Evolutionary conservation across 2,329 filamentous ascomycete species (phyloP).

Genomic region (Coniochaeta hoffmannii): DNA sequence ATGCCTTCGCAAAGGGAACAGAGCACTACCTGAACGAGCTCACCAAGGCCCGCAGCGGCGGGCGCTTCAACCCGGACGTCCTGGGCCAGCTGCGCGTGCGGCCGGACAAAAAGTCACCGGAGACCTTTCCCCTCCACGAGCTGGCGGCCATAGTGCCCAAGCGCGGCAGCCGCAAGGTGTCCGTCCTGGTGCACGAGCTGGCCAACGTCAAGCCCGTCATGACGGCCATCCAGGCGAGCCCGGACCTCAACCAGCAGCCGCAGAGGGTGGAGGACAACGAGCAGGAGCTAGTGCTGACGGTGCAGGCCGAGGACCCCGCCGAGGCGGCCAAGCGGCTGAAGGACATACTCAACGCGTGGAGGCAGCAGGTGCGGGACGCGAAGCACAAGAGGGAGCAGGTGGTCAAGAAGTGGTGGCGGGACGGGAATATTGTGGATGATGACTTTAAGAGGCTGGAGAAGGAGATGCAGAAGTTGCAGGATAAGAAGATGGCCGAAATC

Average conservation of each 20-base stretch:
- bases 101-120: conserved; percentile 20
- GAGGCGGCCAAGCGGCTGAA: conserved; percentile 35
- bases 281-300: conserved; percentile 47
- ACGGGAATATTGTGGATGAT: conserved; percentile 35
- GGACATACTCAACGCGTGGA: conserved; percentile 42
- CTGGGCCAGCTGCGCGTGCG: conserved; percentile 38
- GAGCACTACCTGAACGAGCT: conserved; percentile 32
- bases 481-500: conserved; percentile 45
- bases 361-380: conserved; percentile 38
- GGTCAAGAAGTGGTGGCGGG: conserved; percentile 42
- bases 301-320: conserved; percentile 44
- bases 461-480: conserved; percentile 43
- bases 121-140: conserved; percentile 43
- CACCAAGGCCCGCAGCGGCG: conserved; percentile 36
- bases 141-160: conserved; percentile 46
- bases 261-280: conserved; percentile 51
- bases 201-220: conserved; percentile 46
- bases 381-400: conserved; percentile 39
- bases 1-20: conserved; percentile 32
- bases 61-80: conserved; percentile 43
- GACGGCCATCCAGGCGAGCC: conserved; percentile 43
- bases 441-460: conserved; percentile 30
- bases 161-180: conserved; percentile 26
- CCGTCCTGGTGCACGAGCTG: conserved; percentile 29
- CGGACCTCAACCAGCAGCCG: conserved; percentile 54